A percentile compares a stretch with the other conserved stretches of the same genome.
These are phyloP conservation scores for Xylaria sp. DNA, from an alignment of 2,329 filamentous ascomycete species.

Conservation along the genomic window DNA sequence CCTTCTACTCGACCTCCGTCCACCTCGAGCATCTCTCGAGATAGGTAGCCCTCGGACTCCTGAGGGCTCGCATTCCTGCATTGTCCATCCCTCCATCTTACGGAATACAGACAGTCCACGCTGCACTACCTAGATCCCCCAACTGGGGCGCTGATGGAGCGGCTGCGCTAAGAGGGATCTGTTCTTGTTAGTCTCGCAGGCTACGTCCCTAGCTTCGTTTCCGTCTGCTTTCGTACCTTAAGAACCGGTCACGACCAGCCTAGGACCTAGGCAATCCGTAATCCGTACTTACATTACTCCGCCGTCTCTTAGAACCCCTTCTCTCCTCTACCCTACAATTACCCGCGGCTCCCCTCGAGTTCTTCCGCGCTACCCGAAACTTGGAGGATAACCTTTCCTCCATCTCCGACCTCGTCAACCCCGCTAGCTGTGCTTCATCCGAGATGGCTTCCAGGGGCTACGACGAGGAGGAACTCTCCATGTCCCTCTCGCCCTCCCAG, in stretches of 20 bases:
- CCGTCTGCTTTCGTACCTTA: constrained; percentile 10
- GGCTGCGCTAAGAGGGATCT: constrained; percentile 9
- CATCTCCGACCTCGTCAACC: constrained; percentile 6
- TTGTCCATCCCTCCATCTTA: not conserved
- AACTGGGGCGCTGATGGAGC: constrained; percentile 9
- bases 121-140: not conserved
- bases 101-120: not conserved
- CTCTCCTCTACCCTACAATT: constrained; percentile 7
- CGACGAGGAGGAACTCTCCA: constrained; percentile 78
- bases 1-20: not conserved
- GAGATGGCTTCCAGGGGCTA: constrained; percentile 53
- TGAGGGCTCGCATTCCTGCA: not conserved
- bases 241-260: not conserved
- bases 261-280: not conserved
- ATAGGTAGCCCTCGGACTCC: not conserved
- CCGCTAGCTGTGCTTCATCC: constrained; percentile 14
- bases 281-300: not conserved
- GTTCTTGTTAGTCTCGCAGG: constrained; percentile 5
- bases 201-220: constrained; percentile 9
- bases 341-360: not conserved
- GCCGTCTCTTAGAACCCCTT: constrained; percentile 1
- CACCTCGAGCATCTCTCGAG: not conserved
- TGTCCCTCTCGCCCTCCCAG: constrained; percentile 63
- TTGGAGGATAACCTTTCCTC: constrained; percentile 1
- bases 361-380: constrained; percentile 6